phyloP scores from a whole-genome alignment of 345 rosid genomes.

The Salix brachista region DNA sequence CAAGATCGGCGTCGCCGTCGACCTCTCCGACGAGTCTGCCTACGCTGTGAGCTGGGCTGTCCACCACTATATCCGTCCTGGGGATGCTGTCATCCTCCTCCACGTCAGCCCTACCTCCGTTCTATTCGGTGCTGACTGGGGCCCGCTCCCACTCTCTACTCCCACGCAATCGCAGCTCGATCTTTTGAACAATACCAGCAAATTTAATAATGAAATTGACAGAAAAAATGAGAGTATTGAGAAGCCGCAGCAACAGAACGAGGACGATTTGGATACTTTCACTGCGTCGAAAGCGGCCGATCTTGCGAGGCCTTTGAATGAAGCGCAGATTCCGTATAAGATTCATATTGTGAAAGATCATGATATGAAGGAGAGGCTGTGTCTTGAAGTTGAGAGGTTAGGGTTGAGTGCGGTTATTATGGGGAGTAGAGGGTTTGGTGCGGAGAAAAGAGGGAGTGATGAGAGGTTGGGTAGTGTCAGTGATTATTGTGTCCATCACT shows the following conservation, averaged over 20 bases:
- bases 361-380: constrained; percentile 93
- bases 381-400: constrained; percentile 80
- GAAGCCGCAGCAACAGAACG: constrained; percentile 30
- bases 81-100: constrained; percentile 86
- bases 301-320: constrained; percentile 77
- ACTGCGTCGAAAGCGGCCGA: constrained; percentile 64
- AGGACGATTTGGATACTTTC: constrained; percentile 74
- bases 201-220: background rate
- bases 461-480: constrained; percentile 88
- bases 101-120: constrained; percentile 97
- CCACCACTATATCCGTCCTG: constrained; percentile 79
- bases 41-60: constrained; percentile 91
- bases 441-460: constrained; percentile 67
- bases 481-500: constrained; percentile 90
- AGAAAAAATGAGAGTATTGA: background rate
- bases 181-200: background rate
- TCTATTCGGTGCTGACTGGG: constrained; percentile 98
- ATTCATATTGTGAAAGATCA: constrained; percentile 91
- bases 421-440: constrained; percentile 91
- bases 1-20: constrained; percentile 88
- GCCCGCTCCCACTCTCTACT: constrained; percentile 62
- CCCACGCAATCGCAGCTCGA: constrained; percentile 16
- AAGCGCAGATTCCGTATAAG: constrained; percentile 79
- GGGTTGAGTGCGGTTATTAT: constrained; percentile 72
- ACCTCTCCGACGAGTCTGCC: constrained; percentile 80